A percentile compares a stretch with the other conserved stretches of the same genome.
Conservation (phyloP, 2,329 filamentous ascomycete species). For the Phaeosphaeria sp. region DNA sequence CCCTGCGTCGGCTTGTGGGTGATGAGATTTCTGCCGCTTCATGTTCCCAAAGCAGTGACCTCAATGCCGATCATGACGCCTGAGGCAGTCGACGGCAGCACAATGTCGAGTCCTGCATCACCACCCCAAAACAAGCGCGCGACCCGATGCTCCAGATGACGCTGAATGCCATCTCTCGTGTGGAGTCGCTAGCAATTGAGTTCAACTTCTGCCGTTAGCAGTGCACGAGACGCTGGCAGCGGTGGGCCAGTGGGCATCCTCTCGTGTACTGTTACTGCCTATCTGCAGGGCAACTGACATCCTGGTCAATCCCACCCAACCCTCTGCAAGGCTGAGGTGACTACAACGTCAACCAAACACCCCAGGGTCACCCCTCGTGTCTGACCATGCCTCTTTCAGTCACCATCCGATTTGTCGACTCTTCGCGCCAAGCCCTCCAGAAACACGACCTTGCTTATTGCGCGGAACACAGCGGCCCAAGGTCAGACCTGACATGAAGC, state of each 20-base stretch:
- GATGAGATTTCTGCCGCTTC: conserved; percentile 30
- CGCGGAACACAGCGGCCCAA: neutral
- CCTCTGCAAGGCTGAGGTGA: neutral
- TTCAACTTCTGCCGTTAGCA: neutral
- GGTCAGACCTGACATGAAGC: neutral
- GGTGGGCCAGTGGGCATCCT: neutral
- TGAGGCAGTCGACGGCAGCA: conserved; percentile 24
- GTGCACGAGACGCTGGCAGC: neutral
- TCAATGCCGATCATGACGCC: conserved; percentile 41
- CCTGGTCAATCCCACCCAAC: conserved; percentile 4
- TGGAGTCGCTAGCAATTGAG: neutral
- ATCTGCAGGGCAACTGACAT: conserved; percentile 6
- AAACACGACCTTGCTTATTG: neutral
- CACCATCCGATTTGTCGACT: conserved; percentile 2
- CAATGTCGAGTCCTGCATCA: conserved; percentile 10
- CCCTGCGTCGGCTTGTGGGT: conserved; percentile 34
- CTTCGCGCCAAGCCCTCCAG: conserved; percentile 1
- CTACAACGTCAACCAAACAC: conserved; percentile 9
- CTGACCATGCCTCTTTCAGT: conserved; percentile 1
- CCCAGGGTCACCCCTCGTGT: neutral
- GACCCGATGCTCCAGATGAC: neutral
- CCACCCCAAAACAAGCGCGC: conserved; percentile 6
- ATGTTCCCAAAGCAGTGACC: conserved; percentile 16
- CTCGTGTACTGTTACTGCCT: too few species aligned
- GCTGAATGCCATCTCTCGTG: neutral